phyloP scores from a whole-genome alignment of 495 filamentous ascomycete species.

The Glutinoglossum americanum region DNA sequence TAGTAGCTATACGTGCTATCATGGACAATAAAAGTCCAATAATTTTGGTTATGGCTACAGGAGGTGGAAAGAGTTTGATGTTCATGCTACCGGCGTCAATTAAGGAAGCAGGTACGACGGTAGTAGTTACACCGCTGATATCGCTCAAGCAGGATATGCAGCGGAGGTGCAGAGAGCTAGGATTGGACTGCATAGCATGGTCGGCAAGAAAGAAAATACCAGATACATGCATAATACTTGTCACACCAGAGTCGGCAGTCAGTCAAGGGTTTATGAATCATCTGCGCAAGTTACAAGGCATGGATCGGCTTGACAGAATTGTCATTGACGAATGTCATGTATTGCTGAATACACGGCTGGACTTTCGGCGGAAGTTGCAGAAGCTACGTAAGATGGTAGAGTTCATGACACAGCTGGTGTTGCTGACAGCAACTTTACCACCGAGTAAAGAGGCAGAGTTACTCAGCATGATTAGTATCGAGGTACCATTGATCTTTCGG shows the following conservation, averaged over 20 bases:
- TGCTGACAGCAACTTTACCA: constrained; percentile 2
- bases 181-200: not conserved
- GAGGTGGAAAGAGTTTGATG: constrained; percentile 3
- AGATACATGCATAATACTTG: not conserved
- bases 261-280: not conserved
- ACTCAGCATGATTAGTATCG: not conserved
- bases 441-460: not conserved
- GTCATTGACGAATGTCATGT: constrained; percentile 3
- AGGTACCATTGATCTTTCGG: not conserved
- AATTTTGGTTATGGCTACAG: not conserved
- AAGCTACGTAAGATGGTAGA: not conserved
- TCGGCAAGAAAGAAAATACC: not conserved
- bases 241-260: not conserved
- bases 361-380: not conserved
- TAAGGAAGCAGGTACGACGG: not conserved
- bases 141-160: constrained; percentile 2
- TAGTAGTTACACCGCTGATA: constrained; percentile 2
- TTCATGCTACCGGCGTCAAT: constrained; percentile 3
- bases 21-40: not conserved
- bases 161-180: not conserved
- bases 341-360: not conserved
- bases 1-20: not conserved
- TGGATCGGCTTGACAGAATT: constrained; percentile 1
- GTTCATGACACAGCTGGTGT: not conserved
- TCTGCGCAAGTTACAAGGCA: not conserved